Conservation (phyloP, 495 filamentous ascomycete genomes). For the Penicillium canescens region DNA sequence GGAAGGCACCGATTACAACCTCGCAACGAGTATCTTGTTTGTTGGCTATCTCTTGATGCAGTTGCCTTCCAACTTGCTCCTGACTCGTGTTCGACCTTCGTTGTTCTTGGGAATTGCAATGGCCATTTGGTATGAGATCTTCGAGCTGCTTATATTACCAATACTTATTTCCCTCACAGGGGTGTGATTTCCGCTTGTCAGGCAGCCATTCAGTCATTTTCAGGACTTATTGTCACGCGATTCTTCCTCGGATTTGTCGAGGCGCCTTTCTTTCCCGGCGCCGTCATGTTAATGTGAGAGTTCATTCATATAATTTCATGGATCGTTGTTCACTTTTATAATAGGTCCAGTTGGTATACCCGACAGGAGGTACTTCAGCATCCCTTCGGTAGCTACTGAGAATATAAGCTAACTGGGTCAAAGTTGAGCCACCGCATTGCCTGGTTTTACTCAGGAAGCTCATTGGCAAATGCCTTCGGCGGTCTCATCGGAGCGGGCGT, state of each 20-base stretch:
- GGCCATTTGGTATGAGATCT: slow-evolving; percentile 40
- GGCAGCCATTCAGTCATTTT: slow-evolving; percentile 55
- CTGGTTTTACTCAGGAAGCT: slow-evolving; percentile 62
- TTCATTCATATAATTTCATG: neutral
- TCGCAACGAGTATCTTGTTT: slow-evolving; percentile 67
- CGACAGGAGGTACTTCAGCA: slow-evolving; percentile 44
- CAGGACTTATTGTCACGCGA: slow-evolving; percentile 60
- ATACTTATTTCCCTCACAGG: slow-evolving; percentile 42
- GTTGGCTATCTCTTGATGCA: slow-evolving; percentile 62
- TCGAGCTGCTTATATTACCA: slow-evolving; percentile 49
- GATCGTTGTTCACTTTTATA: neutral
- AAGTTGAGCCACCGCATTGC: slow-evolving; percentile 46
- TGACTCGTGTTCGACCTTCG: slow-evolving; percentile 46
- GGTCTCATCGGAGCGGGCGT: slow-evolving; percentile 61
- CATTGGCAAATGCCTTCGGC: slow-evolving; percentile 64
- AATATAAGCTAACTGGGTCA: neutral
- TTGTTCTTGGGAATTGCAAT: slow-evolving; percentile 30
- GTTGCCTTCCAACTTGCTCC: slow-evolving; percentile 61
- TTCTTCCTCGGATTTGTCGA: slow-evolving; percentile 71
- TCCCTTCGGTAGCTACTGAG: neutral
- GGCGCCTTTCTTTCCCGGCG: slow-evolving; percentile 50
- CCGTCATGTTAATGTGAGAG: slow-evolving; percentile 36
- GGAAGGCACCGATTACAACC: slow-evolving; percentile 51
- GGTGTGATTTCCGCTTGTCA: slow-evolving; percentile 65
- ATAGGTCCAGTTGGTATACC: slow-evolving; percentile 51